A percentile compares a stretch with the other conserved stretches of the same genome.
phyloP scores from a whole-genome alignment of 371 early-diverging fungal genomes.

The Mortierella sp. region DNA sequence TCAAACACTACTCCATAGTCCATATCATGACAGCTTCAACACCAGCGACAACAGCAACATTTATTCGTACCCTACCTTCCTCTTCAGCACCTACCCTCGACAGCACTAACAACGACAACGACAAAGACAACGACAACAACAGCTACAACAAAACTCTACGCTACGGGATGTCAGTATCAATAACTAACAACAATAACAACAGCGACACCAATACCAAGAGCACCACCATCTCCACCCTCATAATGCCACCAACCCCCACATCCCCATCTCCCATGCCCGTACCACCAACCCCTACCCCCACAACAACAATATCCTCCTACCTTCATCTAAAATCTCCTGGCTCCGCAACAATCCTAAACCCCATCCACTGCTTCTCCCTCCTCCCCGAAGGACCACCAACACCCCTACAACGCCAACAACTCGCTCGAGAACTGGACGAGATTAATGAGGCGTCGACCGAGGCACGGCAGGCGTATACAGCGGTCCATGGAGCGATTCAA shows the following conservation, averaged over 20 bases:
- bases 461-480: constrained; percentile 14
- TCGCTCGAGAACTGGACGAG: constrained; percentile 14
- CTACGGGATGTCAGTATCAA: not conserved
- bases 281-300: not conserved
- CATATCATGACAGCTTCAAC: not conserved
- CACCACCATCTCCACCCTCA: not conserved
- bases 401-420: not conserved
- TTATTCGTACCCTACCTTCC: not conserved
- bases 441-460: constrained; percentile 1
- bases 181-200: not conserved
- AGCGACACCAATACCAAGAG: too few relatives aligned
- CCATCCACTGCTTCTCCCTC: not conserved
- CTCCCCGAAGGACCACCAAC: not conserved
- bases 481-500: constrained; percentile 32
- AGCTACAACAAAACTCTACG: not conserved
- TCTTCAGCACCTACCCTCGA: not conserved
- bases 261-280: not conserved
- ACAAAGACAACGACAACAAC: not conserved
- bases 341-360: not conserved
- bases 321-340: not conserved
- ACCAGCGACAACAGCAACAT: not conserved
- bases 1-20: not conserved
- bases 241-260: constrained; percentile 4
- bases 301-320: not conserved
- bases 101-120: not conserved